phyloP scores from a whole-genome alignment of 164 flowering plant genomes.

The Piper longum region DNA sequence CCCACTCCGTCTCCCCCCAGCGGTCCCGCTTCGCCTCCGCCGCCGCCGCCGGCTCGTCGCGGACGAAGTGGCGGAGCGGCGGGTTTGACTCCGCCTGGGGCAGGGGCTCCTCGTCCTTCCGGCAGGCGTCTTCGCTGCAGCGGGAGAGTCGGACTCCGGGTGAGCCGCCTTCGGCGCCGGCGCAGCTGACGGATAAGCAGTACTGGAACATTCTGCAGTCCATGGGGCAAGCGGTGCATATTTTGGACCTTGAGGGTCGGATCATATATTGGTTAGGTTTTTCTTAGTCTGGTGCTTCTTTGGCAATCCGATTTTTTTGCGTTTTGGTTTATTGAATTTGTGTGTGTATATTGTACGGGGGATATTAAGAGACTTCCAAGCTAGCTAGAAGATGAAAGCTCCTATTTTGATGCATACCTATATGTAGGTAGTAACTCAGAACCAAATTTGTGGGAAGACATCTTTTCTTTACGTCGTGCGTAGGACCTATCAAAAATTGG shows the following conservation, averaged over 20 bases:
- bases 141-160: constrained; percentile 30
- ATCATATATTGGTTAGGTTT: constrained; percentile 66
- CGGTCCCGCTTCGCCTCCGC: constrained; percentile 22
- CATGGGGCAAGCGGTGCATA: constrained; percentile 86
- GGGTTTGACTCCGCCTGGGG: constrained; percentile 25
- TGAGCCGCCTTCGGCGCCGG: constrained; percentile 4
- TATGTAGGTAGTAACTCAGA: no score
- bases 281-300: neutral
- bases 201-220: constrained; percentile 83
- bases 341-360: no score
- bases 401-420: no score
- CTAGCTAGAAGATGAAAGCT: no score
- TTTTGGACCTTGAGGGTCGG: constrained; percentile 42
- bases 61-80: constrained; percentile 12
- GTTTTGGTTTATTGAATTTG: no score
- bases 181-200: constrained; percentile 41
- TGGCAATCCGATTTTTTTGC: neutral
- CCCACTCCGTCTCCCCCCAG: constrained; percentile 72
- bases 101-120: constrained; percentile 37
- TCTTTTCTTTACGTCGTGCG: no score
- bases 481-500: no score
- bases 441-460: no score
- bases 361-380: no score
- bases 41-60: constrained; percentile 8
- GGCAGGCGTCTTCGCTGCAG: constrained; percentile 80